These are phyloP conservation scores for Hammondia hammondi DNA, from an alignment of 169 alveolate genomes.

Conservation along the genomic window DNA sequence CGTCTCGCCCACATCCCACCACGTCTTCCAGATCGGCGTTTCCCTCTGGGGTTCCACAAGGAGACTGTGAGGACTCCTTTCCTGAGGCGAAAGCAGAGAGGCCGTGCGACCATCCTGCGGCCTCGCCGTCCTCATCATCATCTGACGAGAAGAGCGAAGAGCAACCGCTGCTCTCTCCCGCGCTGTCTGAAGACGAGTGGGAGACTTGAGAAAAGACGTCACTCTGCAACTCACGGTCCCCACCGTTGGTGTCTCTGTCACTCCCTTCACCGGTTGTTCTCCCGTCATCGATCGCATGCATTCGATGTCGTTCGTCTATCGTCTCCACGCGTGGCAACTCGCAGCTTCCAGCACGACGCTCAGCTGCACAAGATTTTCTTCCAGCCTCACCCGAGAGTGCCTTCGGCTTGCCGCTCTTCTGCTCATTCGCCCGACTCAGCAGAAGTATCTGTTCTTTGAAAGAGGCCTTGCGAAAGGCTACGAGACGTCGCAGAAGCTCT, in stretches of 20 bases:
- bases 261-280: background rate
- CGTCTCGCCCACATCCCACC: too few relatives aligned
- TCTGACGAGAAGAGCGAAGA: too few relatives aligned
- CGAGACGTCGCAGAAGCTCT: background rate
- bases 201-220: too few relatives aligned
- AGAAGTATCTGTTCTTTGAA: too few relatives aligned
- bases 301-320: background rate
- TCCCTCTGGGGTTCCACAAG: too few relatives aligned
- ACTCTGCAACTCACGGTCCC: background rate
- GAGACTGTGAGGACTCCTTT: too few relatives aligned
- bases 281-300: background rate
- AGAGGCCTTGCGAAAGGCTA: background rate
- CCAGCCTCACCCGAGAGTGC: background rate
- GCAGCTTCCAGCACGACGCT: background rate
- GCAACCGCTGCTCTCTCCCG: too few relatives aligned
- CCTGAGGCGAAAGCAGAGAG: too few relatives aligned
- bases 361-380: background rate
- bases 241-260: background rate
- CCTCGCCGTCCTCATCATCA: too few relatives aligned
- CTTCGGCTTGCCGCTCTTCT: background rate
- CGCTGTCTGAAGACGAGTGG: too few relatives aligned
- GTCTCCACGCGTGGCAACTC: background rate
- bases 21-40: too few relatives aligned
- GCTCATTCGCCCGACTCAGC: background rate
- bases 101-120: too few relatives aligned